A percentile compares a stretch with the other conserved stretches of the same genome.
These are phyloP conservation scores for Acacia pycnantha DNA, from an alignment of 331 rosid genomes.

Conservation along the genomic window DNA sequence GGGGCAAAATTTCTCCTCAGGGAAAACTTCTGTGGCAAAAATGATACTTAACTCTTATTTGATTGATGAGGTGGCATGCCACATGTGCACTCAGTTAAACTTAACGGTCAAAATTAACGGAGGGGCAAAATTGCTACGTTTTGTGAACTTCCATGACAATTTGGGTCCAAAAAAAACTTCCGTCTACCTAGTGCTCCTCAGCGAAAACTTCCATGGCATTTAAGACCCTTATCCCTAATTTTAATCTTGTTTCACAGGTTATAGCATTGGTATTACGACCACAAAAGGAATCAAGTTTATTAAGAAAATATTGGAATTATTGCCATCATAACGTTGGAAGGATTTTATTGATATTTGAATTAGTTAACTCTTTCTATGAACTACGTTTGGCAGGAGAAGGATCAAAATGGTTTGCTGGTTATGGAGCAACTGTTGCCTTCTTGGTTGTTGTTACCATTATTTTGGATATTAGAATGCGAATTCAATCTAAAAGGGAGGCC, in stretches of 20 bases:
- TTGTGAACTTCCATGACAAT: too few relatives aligned
- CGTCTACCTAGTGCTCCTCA: too few relatives aligned
- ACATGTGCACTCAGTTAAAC: too few relatives aligned
- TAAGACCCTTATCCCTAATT: too few relatives aligned
- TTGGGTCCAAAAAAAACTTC: too few relatives aligned
- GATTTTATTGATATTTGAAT: slow-evolving; percentile 38
- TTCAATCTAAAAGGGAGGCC: background rate
- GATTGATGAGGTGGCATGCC: too few relatives aligned
- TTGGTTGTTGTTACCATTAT: slow-evolving; percentile 28
- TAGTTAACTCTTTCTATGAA: slow-evolving; percentile 46
- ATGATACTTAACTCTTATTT: too few relatives aligned
- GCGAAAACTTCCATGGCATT: too few relatives aligned
- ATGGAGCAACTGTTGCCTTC: slow-evolving; percentile 36
- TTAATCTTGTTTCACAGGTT: slow-evolving; percentile 33
- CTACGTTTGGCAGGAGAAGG: slow-evolving; percentile 46
- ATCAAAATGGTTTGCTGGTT: slow-evolving; percentile 46
- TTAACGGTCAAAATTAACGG: too few relatives aligned
- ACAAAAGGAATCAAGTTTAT: slow-evolving; percentile 24
- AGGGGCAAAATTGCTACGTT: too few relatives aligned
- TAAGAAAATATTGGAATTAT: slow-evolving; percentile 60
- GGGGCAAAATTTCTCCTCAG: too few relatives aligned
- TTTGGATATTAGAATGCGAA: slow-evolving; percentile 45
- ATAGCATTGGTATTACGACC: slow-evolving; percentile 47
- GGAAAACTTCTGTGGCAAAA: too few relatives aligned
- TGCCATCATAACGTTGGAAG: slow-evolving; percentile 53